Evolutionary conservation across 768 basidiomycete species (phyloP).

Genomic region (Suillus fuscotomentosus): DNA sequence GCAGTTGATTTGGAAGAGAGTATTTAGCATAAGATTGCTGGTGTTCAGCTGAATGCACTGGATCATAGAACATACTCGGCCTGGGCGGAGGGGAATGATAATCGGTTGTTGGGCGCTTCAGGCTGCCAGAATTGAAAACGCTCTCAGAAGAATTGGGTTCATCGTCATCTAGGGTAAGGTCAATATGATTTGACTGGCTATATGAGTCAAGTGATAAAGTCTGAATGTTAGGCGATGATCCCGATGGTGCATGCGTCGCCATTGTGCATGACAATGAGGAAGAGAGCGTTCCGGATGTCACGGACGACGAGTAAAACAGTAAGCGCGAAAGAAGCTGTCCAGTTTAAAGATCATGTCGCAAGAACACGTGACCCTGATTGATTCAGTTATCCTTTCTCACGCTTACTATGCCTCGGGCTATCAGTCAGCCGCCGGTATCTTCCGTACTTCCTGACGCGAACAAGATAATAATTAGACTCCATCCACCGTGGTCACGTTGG

Average conservation of each 20-base stretch:
- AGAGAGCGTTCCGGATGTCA: constrained; percentile 4
- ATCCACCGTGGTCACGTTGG: neutral
- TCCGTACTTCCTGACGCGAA: neutral
- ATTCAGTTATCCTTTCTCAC: constrained; percentile 7
- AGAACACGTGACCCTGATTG: neutral
- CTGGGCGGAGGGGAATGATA: constrained; percentile 10
- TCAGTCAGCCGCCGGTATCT: neutral
- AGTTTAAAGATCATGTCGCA: constrained; percentile 8
- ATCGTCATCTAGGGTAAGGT: constrained; percentile 72
- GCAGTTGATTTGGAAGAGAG: constrained; percentile 12
- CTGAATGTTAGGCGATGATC: constrained; percentile 31
- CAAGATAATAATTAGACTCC: neutral
- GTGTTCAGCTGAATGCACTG: constrained; percentile 21
- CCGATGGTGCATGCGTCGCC: constrained; percentile 28
- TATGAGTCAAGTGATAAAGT: constrained; percentile 38
- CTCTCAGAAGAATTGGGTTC: constrained; percentile 35
- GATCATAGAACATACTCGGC: constrained; percentile 14
- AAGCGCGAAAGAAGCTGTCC: constrained; percentile 1
- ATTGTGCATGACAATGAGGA: constrained; percentile 25
- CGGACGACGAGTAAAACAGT: constrained; percentile 9
- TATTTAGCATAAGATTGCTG: constrained; percentile 16
- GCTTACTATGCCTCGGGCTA: neutral
- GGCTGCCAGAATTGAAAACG: constrained; percentile 24
- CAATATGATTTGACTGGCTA: constrained; percentile 56
- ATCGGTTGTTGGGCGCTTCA: constrained; percentile 45